Evolutionary conservation across 352 stramenopile species (phyloP).

Genomic region (Phytophthora sansomeana): DNA sequence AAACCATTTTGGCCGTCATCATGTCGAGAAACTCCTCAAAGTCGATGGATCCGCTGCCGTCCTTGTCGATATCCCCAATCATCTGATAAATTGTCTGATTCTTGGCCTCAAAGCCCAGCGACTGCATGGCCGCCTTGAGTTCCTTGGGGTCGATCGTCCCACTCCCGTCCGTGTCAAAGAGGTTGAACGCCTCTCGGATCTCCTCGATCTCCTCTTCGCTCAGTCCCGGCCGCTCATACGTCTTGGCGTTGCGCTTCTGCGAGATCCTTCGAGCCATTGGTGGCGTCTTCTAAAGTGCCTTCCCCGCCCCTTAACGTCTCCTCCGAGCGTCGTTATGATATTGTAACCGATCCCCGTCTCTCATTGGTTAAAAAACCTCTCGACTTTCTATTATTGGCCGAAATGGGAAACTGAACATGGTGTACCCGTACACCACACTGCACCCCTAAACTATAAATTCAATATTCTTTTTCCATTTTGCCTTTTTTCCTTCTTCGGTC

Average conservation of each 20-base stretch:
- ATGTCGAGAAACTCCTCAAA: conserved; percentile 98
- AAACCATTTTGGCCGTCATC: conserved; percentile 96
- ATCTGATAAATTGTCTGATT: conserved; percentile 99
- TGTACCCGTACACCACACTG: no score
- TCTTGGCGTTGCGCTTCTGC: conserved; percentile 91
- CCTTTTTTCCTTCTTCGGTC: conserved; percentile 19
- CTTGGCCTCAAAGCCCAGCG: conserved; percentile 96
- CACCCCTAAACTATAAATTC: no score
- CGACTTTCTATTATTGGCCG: no score
- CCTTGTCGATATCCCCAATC: conserved; percentile 97
- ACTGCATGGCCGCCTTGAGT: conserved; percentile 97
- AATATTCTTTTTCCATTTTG: conserved; percentile 31
- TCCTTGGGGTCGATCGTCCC: conserved; percentile 98
- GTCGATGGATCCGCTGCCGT: conserved; percentile 95
- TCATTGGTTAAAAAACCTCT: no score
- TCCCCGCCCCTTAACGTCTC: not conserved
- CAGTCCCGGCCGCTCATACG: conserved; percentile 89
- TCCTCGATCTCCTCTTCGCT: conserved; percentile 96
- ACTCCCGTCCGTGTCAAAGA: conserved; percentile 97
- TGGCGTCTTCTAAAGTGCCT: not conserved
- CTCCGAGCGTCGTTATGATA: not conserved
- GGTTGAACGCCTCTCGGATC: conserved; percentile 97
- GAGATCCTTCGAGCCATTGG: conserved; percentile 74
- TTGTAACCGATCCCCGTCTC: no score
- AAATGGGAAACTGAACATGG: no score